A percentile compares a stretch with the other conserved stretches of the same genome.
phyloP scores from a whole-genome alignment of 495 filamentous ascomycete genomes.

The Sporormia fimetaria region DNA sequence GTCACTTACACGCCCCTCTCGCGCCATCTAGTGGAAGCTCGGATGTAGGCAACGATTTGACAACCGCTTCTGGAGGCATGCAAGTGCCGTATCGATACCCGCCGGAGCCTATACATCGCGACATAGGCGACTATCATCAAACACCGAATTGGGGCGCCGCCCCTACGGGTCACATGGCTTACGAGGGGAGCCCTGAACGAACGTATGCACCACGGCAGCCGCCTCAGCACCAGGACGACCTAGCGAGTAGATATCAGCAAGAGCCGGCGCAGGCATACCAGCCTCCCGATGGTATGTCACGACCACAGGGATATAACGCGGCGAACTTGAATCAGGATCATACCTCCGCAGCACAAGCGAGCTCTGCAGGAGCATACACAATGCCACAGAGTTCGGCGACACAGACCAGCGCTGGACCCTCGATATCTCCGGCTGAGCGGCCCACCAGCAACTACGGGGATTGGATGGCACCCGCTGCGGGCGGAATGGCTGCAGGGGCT shows the following conservation, averaged over 20 bases:
- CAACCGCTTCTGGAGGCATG: constrained; percentile 42
- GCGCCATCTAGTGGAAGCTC: constrained; percentile 68
- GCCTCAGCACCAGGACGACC: too few relatives aligned
- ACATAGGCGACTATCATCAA: constrained; percentile 8
- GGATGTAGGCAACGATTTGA: constrained; percentile 46
- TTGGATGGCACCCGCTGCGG: constrained; percentile 33
- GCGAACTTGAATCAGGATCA: too few relatives aligned
- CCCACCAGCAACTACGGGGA: constrained; percentile 30
- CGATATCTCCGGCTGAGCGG: constrained; percentile 3
- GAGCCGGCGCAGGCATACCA: too few relatives aligned
- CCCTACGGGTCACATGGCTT: background rate
- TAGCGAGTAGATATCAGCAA: too few relatives aligned
- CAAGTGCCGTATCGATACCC: constrained; percentile 9
- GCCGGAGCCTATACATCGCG: background rate
- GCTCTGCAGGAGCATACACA: too few relatives aligned
- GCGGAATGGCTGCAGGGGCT: constrained; percentile 28
- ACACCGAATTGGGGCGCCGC: constrained; percentile 3
- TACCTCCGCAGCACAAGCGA: too few relatives aligned
- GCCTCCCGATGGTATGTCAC: too few relatives aligned
- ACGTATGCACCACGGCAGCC: background rate
- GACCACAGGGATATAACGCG: too few relatives aligned
- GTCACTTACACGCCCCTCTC: constrained; percentile 62
- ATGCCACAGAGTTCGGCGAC: background rate
- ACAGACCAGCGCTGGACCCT: background rate
- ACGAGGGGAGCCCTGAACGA: background rate